These are phyloP conservation scores for Russula vinacea DNA, from an alignment of 768 basidiomycete species.

Conservation along the genomic window DNA sequence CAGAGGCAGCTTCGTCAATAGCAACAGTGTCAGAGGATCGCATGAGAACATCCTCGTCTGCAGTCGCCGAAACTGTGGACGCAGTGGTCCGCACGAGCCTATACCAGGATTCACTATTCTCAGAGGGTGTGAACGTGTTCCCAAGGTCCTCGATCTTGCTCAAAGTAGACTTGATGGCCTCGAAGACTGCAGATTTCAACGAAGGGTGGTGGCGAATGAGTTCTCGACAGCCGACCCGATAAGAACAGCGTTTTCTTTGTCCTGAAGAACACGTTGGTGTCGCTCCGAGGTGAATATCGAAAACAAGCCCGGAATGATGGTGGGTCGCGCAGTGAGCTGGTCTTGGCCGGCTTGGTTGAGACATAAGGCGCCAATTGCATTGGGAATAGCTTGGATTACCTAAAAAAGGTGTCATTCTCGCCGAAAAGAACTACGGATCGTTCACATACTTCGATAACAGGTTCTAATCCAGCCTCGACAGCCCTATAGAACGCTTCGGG, in stretches of 20 bases:
- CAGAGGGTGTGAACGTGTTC: constrained; percentile 51
- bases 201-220: constrained; percentile 93
- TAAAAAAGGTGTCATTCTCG: constrained; percentile 34
- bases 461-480: constrained; percentile 80
- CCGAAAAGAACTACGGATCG: not conserved
- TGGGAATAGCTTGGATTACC: constrained; percentile 91
- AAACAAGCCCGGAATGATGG: constrained; percentile 82
- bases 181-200: constrained; percentile 76
- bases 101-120: constrained; percentile 67
- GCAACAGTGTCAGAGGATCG: constrained; percentile 16
- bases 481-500: constrained; percentile 87
- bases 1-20: constrained; percentile 13
- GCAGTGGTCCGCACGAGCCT: constrained; percentile 39
- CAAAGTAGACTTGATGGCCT: constrained; percentile 68
- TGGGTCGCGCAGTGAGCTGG: constrained; percentile 70
- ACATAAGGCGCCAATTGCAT: constrained; percentile 94
- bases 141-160: constrained; percentile 74
- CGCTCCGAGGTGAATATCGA: constrained; percentile 81
- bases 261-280: constrained; percentile 78
- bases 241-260: constrained; percentile 88
- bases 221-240: constrained; percentile 93
- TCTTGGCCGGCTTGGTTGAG: constrained; percentile 88
- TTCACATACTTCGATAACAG: constrained; percentile 74
- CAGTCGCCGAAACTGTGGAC: constrained; percentile 3
- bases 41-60: constrained; percentile 28